phyloP scores from a whole-genome alignment of 805 yeast genomes.

The Starmerella riodocensis region DNA sequence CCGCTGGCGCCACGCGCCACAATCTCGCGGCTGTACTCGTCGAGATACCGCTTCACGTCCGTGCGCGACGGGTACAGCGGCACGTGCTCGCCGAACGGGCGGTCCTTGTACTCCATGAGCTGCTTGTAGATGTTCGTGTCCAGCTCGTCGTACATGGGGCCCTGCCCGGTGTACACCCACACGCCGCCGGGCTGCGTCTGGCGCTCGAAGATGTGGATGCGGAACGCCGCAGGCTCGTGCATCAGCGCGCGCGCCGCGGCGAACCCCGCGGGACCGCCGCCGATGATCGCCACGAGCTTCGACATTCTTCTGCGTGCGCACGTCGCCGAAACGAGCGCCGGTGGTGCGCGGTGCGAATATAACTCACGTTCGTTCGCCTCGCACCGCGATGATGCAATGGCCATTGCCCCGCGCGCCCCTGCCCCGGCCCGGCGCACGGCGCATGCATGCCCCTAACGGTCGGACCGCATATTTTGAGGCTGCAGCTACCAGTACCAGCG shows the following conservation, averaged over 20 bases:
- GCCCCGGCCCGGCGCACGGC: too few relatives aligned
- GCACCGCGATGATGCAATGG: too few relatives aligned
- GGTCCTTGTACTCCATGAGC: conserved; percentile 52
- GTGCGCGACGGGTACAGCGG: conserved; percentile 46
- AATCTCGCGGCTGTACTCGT: conserved; percentile 38
- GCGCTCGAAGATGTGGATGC: conserved; percentile 48
- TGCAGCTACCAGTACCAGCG: too few relatives aligned
- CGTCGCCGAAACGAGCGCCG: too few relatives aligned
- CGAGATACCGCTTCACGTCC: conserved; percentile 51
- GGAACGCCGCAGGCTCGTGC: conserved; percentile 33
- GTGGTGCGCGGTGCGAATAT: too few relatives aligned
- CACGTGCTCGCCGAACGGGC: conserved; percentile 36
- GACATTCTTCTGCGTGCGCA: too few relatives aligned
- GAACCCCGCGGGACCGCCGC: conserved; percentile 68
- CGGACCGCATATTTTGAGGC: too few relatives aligned
- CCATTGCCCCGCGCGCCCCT: too few relatives aligned
- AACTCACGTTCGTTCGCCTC: too few relatives aligned
- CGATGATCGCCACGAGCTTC: conserved; percentile 49
- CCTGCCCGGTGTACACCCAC: conserved; percentile 48
- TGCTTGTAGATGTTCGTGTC: conserved; percentile 57
- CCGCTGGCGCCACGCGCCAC: too few relatives aligned
- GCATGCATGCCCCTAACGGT: too few relatives aligned
- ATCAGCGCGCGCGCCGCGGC: conserved; percentile 52
- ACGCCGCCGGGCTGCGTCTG: conserved; percentile 58
- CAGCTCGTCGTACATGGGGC: conserved; percentile 48